A percentile compares a stretch with the other conserved stretches of the same genome.
Conservation (phyloP, 2,329 filamentous ascomycete species). For the Beauveria sp. region DNA sequence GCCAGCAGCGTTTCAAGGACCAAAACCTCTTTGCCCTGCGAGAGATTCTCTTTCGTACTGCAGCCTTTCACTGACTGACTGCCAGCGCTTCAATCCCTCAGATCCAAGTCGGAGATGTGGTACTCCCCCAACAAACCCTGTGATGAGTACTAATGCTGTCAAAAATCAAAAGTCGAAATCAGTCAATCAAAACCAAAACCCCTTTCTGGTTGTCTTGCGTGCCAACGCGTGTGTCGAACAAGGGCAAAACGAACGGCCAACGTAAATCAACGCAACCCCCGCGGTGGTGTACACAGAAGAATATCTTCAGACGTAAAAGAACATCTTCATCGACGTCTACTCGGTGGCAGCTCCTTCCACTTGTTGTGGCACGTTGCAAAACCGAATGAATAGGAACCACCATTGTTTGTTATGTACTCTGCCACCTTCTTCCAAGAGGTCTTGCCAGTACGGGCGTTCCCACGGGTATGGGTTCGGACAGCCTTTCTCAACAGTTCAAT, state of each 20-base stretch:
- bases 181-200: neutral
- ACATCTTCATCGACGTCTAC: neutral
- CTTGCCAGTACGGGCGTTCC: constrained; percentile 26
- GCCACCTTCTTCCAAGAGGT: constrained; percentile 52
- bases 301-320: neutral
- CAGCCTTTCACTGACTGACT: neutral
- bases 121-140: neutral
- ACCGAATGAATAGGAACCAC: constrained; percentile 52
- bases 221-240: neutral
- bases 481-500: constrained; percentile 37
- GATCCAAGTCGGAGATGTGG: neutral
- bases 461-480: constrained; percentile 22
- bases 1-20: neutral
- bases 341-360: constrained; percentile 38
- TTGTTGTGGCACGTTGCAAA: constrained; percentile 51
- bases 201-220: too few species aligned
- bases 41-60: neutral
- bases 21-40: neutral
- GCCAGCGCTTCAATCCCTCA: neutral
- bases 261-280: neutral
- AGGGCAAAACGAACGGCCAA: neutral
- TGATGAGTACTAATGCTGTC: neutral
- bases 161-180: neutral
- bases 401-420: constrained; percentile 41
- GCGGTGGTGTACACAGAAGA: neutral